These are phyloP conservation scores for Chalara sp. DNA, from an alignment of 2,329 filamentous ascomycete genomes.

Conservation along the genomic window DNA sequence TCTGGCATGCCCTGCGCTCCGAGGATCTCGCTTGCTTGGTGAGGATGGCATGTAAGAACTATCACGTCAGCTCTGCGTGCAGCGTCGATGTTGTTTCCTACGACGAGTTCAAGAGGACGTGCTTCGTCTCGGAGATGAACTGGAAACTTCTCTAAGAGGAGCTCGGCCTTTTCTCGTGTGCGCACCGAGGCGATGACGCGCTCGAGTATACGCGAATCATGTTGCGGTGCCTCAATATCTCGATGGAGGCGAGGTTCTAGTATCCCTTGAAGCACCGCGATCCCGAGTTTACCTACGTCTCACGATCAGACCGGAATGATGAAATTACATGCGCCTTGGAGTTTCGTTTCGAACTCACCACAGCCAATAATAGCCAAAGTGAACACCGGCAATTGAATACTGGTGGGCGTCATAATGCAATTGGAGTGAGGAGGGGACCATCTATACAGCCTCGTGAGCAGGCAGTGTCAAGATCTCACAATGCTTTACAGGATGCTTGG, in stretches of 20 bases:
- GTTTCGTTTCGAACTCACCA: no score
- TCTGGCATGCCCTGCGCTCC: neutral
- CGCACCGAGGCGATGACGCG: neutral
- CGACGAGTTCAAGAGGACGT: neutral
- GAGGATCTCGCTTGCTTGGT: neutral
- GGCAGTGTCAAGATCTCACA: no score
- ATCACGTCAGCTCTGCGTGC: neutral
- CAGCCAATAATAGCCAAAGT: no score
- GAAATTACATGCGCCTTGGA: no score
- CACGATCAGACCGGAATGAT: neutral
- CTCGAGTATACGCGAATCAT: neutral
- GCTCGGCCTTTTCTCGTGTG: neutral
- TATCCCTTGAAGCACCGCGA: neutral
- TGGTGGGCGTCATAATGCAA: no score
- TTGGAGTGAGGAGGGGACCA: no score
- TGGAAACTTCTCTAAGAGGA: neutral
- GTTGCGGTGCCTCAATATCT: neutral
- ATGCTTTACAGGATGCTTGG: no score
- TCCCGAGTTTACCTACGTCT: neutral
- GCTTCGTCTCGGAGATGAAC: neutral
- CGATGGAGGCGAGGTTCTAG: neutral
- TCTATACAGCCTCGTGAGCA: no score
- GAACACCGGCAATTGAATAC: no score
- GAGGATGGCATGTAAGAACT: neutral
- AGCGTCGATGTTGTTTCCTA: neutral